Base-by-base conservation (phyloP, 805 yeast species). In the Priceomyces melissophilus region DNA sequence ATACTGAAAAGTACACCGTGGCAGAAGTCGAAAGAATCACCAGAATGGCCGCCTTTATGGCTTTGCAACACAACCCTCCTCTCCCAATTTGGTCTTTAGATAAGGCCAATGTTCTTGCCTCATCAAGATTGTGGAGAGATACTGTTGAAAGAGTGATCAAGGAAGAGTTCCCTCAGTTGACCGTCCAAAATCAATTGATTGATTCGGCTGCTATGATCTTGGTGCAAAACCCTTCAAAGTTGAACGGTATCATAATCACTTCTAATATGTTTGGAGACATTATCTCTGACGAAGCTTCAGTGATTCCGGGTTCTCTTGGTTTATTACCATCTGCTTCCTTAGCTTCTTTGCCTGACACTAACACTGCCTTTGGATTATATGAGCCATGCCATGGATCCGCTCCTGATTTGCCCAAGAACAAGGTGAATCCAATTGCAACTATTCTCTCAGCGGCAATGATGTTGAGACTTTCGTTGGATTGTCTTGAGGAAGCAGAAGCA, bases 361-460 rank as follows among this genome's bases (percentile, higher is more conserved):
- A 90, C 75, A 72, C 77, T 38, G 98, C 98, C 1, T 90, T 93
- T 60, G 99, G 99, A 44, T 74, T 93, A 49, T 93, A 93, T 63
- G 99, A 93, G 71, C 98, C 99, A 51, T 91, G 97, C 61, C 99
- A 91, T 63, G 99, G 99, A 36, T 84, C 96, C 35, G 99, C 99
- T 28, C 99, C 99, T 39, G 99, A 91, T 65, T 79, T 91, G 60
- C 82, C 83, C 39, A 72, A 69, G 45, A 87, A 88, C 62, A 84
- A 87, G 69, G 99, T 90, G 44, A 91, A 91, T 69, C 99, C 99
- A 39, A 68, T 91, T 43, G 99, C 98, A 39, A 87, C 97, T 16
- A 90, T 91, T 54, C 76, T 93, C 57, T 89, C 97, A 17, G 95
- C 87, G 10, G 98, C 98, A 26, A 86, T 93, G 95, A 93, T 93